A percentile compares a stretch with the other conserved stretches of the same genome.
These are phyloP conservation scores for Pyrenochaeta sp. DNA, from an alignment of 2,329 filamentous ascomycete genomes.

Conservation along the genomic window DNA sequence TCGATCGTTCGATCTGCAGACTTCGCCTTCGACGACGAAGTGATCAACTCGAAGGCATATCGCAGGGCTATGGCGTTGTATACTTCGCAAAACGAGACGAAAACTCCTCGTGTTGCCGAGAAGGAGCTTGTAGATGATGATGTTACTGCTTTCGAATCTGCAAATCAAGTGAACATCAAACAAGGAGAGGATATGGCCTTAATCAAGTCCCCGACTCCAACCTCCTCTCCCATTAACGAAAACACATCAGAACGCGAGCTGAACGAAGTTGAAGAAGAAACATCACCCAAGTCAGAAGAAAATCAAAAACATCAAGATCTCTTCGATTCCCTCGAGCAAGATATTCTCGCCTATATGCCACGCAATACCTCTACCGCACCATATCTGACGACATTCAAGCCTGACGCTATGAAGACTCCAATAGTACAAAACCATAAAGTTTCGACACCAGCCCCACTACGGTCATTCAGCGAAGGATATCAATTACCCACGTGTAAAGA, in stretches of 20 bases:
- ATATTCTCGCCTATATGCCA: slow-evolving; percentile 26
- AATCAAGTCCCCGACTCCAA: background rate
- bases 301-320: slow-evolving; percentile 9
- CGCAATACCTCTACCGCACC: slow-evolving; percentile 14
- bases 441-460: slow-evolving; percentile 7
- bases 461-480: slow-evolving; percentile 16
- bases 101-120: slow-evolving; percentile 1
- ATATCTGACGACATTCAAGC: background rate
- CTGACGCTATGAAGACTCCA: background rate
- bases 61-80: slow-evolving; percentile 37
- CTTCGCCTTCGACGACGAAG: slow-evolving; percentile 44
- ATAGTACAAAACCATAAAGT: background rate
- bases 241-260: too few relatives aligned
- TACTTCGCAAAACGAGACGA: slow-evolving; percentile 8
- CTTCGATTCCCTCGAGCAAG: slow-evolving; percentile 22
- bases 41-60: slow-evolving; percentile 44
- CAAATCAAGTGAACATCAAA: background rate
- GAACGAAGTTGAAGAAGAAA: background rate
- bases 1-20: slow-evolving; percentile 31
- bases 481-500: background rate
- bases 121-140: slow-evolving; percentile 15
- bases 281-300: background rate
- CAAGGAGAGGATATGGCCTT: background rate
- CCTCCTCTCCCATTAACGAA: background rate
- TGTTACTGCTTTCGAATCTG: slow-evolving; percentile 16